Evolutionary conservation across 129 eudicot genomes (phyloP), one percentile per base, ranked within the genome.

Genomic region (Scalesia atractyloides): DNA sequence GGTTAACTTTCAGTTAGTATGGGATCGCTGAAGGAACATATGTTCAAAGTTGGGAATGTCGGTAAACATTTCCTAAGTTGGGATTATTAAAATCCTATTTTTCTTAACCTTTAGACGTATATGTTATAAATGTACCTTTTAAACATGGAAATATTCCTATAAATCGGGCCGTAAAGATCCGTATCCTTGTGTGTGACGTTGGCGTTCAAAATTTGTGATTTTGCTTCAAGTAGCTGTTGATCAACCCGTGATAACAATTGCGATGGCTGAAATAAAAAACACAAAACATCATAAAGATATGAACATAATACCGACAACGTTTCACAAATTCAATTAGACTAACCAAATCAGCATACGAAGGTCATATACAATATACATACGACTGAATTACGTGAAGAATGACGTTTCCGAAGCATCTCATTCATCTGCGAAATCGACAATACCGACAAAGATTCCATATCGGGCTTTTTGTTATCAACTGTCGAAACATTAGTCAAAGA

Each of bases 391-490:
- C 63, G 75, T 9, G 79, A 70, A 37, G 59, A 53, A 36, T 10
- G 81, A 76, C 82, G 81, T 66, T 53, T 69, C 51, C 65, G 72
- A 83, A 89, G 85, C 52, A 80, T 8, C 17, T 84, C 83, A 63
- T 70, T 78, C 96, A 86, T 89, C 82, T 82, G 64, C 4, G 88
- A 81, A 64, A 89, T 78, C 26, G 90, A 71, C 72, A 84, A 52
- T 30, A 83, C 80, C 36, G 78, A 68, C 58, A 64, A 66, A 34
- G 17, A 20, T 37, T 71, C 62, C 48, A 16, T 68, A 39, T 74
- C 57, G 41, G 70, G 69, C 51, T 53, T 66, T 53, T 83, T 72
- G 3, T 60, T 61, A 54, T 74, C 39, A 53, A 7, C 75, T 16
- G 62, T 10, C 47, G 69, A 65, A 43, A 77, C 4, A 46, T 70